A percentile compares a stretch with the other conserved stretches of the same genome.
Conservation (phyloP, 805 yeast species). For the Wickerhamomyces silvicola region DNA sequence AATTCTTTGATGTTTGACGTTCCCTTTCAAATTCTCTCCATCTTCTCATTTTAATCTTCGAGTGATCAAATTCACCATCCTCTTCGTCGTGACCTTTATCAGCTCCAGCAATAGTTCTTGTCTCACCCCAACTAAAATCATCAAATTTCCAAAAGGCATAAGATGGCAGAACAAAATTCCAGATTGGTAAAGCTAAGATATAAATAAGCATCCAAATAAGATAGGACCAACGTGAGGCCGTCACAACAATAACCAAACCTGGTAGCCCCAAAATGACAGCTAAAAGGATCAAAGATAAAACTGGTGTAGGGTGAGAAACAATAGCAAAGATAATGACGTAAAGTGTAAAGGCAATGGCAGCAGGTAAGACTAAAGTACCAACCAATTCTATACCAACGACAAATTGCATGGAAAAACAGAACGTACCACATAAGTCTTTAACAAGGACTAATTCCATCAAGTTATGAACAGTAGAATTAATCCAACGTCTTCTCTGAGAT, state of each 20-base stretch:
- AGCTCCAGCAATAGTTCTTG: constrained; percentile 70
- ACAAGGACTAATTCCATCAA: constrained; percentile 81
- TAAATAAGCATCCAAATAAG: constrained; percentile 76
- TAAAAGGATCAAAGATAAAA: constrained; percentile 67
- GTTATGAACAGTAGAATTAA: constrained; percentile 90
- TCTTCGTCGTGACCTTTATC: constrained; percentile 62
- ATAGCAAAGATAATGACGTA: constrained; percentile 72
- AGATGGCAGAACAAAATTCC: constrained; percentile 85
- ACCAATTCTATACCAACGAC: constrained; percentile 76
- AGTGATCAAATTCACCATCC: constrained; percentile 87
- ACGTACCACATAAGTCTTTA: constrained; percentile 86
- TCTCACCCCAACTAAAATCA: constrained; percentile 95
- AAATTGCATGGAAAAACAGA: constrained; percentile 93
- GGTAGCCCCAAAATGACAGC: constrained; percentile 82
- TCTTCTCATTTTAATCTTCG: constrained; percentile 80
- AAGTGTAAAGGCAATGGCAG: constrained; percentile 76
- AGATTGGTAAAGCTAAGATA: constrained; percentile 76
- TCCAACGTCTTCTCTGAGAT: constrained; percentile 96
- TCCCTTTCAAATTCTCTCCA: constrained; percentile 93
- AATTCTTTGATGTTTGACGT: constrained; percentile 14
- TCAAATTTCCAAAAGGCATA: constrained; percentile 95
- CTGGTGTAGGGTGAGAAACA: constrained; percentile 68
- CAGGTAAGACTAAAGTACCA: constrained; percentile 85
- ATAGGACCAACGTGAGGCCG: constrained; percentile 69
- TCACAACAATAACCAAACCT: constrained; percentile 70